A percentile compares a stretch with the other conserved stretches of the same genome.
Conservation (phyloP, 1,139 yeast species). For the Candida sanyaensis region DNA sequence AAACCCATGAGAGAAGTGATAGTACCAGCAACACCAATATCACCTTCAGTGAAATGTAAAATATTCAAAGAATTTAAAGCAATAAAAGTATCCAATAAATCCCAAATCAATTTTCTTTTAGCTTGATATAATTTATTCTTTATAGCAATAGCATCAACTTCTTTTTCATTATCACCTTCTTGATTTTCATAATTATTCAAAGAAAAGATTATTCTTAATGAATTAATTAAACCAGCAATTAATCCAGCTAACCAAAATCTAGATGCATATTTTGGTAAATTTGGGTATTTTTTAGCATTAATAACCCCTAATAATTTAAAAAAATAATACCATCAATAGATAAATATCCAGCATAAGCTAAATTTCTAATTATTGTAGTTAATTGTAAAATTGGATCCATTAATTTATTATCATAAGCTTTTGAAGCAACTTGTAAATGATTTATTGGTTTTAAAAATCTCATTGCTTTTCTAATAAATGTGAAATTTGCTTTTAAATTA, state of each 20-base stretch:
- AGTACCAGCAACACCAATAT: constrained; percentile 83
- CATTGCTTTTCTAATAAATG: constrained; percentile 79
- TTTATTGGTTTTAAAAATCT: constrained; percentile 82
- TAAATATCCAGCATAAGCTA: constrained; percentile 76
- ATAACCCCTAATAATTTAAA: constrained; percentile 54
- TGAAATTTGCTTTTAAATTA: constrained; percentile 57
- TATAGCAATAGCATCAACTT: constrained; percentile 25
- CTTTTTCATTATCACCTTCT: constrained; percentile 16
- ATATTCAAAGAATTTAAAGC: constrained; percentile 70
- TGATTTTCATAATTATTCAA: constrained; percentile 23
- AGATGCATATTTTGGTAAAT: constrained; percentile 46
- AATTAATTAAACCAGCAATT: constrained; percentile 60
- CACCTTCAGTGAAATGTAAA: constrained; percentile 72
- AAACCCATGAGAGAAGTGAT: constrained; percentile 80
- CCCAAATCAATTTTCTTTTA: constrained; percentile 74
- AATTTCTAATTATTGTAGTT: constrained; percentile 64
- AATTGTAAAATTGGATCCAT: constrained; percentile 61
- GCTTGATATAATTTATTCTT: constrained; percentile 42
- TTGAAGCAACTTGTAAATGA: constrained; percentile 70
- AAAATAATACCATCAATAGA: constrained; percentile 72
- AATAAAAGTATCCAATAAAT: constrained; percentile 71
- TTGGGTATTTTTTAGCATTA: constrained; percentile 35
- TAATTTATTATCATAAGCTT: constrained; percentile 71
- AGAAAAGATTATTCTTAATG: constrained; percentile 40
- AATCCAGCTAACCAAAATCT: constrained; percentile 82